These are phyloP conservation scores for Verruconis gallopava DNA, from an alignment of 2,329 filamentous ascomycete genomes.

Conservation along the genomic window DNA sequence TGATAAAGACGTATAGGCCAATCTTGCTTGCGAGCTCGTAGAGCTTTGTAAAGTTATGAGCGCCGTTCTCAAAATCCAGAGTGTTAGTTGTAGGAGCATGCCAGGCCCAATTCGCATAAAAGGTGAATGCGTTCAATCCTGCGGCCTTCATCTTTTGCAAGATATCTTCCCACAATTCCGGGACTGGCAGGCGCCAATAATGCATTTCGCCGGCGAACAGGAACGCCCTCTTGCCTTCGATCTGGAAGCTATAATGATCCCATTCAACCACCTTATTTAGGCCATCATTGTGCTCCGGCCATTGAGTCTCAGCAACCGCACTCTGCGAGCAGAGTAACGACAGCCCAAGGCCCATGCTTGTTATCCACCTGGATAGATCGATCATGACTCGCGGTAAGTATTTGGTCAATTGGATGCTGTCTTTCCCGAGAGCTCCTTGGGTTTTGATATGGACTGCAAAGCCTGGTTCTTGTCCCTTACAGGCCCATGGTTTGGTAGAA, in stretches of 20 bases:
- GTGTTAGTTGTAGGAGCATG: slow-evolving; percentile 8
- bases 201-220: slow-evolving; percentile 10
- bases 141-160: slow-evolving; percentile 13
- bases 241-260: slow-evolving; percentile 10
- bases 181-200: slow-evolving; percentile 10
- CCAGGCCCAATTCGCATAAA: slow-evolving; percentile 14
- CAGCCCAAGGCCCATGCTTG: too few relatives aligned
- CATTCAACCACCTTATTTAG: too few relatives aligned
- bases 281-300: too few relatives aligned
- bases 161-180: slow-evolving; percentile 13
- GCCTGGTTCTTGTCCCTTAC: too few relatives aligned
- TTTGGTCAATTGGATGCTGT: too few relatives aligned
- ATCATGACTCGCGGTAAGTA: too few relatives aligned
- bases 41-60: slow-evolving; percentile 13
- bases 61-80: slow-evolving; percentile 11
- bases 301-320: too few relatives aligned
- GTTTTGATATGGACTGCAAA: too few relatives aligned
- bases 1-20: slow-evolving; percentile 18
- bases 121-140: slow-evolving; percentile 13
- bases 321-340: too few relatives aligned
- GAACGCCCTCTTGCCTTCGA: slow-evolving; percentile 10
- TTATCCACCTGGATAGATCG: too few relatives aligned
- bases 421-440: too few relatives aligned
- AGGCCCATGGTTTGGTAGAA: too few relatives aligned
- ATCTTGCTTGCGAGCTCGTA: slow-evolving; percentile 18